These are phyloP conservation scores for Trichoderma koningii DNA, from an alignment of 2,329 filamentous ascomycete genomes.

Conservation along the genomic window DNA sequence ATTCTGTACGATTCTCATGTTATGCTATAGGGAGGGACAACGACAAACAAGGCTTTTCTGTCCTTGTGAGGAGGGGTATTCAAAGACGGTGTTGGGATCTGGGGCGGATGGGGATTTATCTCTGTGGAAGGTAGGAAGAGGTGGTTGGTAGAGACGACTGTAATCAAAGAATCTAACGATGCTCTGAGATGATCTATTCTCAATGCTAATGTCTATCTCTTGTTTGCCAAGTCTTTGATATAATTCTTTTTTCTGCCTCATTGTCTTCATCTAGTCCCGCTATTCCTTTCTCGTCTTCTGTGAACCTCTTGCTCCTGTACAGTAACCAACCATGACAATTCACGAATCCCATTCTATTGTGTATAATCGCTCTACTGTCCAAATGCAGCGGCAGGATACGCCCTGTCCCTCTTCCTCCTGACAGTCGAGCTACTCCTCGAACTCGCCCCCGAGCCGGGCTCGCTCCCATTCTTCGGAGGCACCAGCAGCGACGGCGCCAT, in stretches of 20 bases:
- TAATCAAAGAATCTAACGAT: constrained; percentile 7
- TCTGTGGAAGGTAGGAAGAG: not conserved
- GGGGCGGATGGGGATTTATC: not conserved
- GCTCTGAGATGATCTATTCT: not conserved
- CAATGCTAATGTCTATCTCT: constrained; percentile 16
- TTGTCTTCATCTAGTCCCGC: not conserved
- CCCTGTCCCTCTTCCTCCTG: constrained; percentile 60
- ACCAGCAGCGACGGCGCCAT: constrained; percentile 49
- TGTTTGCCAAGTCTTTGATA: not conserved
- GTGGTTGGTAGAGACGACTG: not conserved
- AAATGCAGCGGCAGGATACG: constrained; percentile 65
- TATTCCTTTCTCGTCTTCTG: not conserved
- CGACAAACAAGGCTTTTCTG: not conserved
- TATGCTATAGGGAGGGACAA: not conserved
- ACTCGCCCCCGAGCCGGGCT: constrained; percentile 47
- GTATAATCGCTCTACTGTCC: constrained; percentile 40
- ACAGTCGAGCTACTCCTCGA: constrained; percentile 58
- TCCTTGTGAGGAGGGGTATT: not conserved
- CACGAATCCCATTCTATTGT: not conserved
- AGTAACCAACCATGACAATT: not conserved
- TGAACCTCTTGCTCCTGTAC: too few relatives aligned
- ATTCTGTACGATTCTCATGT: constrained; percentile 23
- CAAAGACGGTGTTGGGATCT: constrained; percentile 3
- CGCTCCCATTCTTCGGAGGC: constrained; percentile 37
- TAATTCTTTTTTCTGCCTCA: not conserved